Evolutionary conservation across 345 rosid species (phyloP), one percentile per base, ranked within the genome.

Genomic region (Hypericum perforatum): DNA sequence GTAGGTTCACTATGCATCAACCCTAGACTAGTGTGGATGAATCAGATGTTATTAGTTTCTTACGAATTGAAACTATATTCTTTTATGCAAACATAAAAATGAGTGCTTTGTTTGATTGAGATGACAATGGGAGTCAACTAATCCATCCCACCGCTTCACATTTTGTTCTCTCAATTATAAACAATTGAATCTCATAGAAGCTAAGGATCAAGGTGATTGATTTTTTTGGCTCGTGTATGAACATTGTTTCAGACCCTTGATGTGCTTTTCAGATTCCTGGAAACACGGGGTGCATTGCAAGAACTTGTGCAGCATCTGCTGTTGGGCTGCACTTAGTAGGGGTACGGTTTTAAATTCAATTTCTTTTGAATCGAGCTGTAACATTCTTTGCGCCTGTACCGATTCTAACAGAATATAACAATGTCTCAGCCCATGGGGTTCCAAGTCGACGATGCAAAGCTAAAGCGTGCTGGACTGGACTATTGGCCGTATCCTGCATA

Each of bases 381-480:
- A 5, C 56, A 39, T 9, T 8, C 37, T 53, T 37, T 51, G 5
- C 15, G 8, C 8, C 7, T 44, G n/a, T 40, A 8, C 32, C 1
- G 32, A 22, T 22, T 22, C 32, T 22, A 22, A 22, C 32, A 22
- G 32, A 22, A 22, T 22, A 1, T 1, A 22, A 22, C 40, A 49
- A 59, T 66, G 56, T 62, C 60, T 63, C 79, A 91, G 98, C 98
- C 96, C 46, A 62, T 84, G 67, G 98, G 98, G 60, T 91, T 91
- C 68, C 82, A 73, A 72, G 77, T 91, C 53, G 96, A 86, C 57
- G 87, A 85, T 70, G 44, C 92, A 41, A 91, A 72, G 60, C 72
- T 91, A 16, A 91, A 82, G 78, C 89, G 98, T 59, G 96, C 98
- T 63, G 98, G 98, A 68, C 72, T 91, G 65, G 96, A 91, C 68